These are phyloP conservation scores for Penicillium goetzii DNA, from an alignment of 495 filamentous ascomycete species.

Conservation along the genomic window DNA sequence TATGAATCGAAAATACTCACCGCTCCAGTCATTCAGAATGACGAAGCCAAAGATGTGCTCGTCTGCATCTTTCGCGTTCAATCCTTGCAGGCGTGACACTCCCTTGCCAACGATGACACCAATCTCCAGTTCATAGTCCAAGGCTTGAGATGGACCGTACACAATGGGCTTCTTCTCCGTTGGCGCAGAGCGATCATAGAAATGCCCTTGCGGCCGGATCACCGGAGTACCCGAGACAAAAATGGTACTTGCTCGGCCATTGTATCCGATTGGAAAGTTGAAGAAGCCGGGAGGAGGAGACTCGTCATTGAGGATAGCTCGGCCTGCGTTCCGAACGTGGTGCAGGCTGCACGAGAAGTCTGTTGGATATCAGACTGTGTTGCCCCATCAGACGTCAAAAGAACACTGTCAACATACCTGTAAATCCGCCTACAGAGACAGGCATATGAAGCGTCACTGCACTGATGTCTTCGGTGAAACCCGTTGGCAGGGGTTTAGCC, in stretches of 20 bases:
- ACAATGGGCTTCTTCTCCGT: slow-evolving; percentile 37
- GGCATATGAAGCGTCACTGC: slow-evolving; percentile 72
- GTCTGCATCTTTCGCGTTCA: slow-evolving; percentile 57
- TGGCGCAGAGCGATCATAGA: slow-evolving; percentile 45
- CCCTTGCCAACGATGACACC: slow-evolving; percentile 69
- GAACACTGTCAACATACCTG: slow-evolving; percentile 24
- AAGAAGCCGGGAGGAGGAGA: slow-evolving; percentile 39
- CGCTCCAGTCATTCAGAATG: slow-evolving; percentile 87
- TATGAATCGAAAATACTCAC: slow-evolving; percentile 52
- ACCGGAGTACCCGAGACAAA: slow-evolving; percentile 73
- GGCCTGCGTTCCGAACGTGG: slow-evolving; percentile 37
- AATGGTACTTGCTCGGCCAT: slow-evolving; percentile 73
- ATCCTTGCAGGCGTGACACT: slow-evolving; percentile 17
- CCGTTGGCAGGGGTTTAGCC: slow-evolving; percentile 51
- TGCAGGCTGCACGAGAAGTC: slow-evolving; percentile 70
- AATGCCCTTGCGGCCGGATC: slow-evolving; percentile 72
- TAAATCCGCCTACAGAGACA: slow-evolving; percentile 77
- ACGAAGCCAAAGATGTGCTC: slow-evolving; percentile 82
- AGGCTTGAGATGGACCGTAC: slow-evolving; percentile 58
- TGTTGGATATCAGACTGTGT: slow-evolving; percentile 35
- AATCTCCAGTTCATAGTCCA: slow-evolving; percentile 86
- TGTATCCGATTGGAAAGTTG: slow-evolving; percentile 58
- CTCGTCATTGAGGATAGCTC: slow-evolving; percentile 42
- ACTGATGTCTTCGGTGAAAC: slow-evolving; percentile 57
- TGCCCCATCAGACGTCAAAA: neutral